phyloP scores from a whole-genome alignment of 1,284 basidiomycete genomes.

The Sphaerobolus stellatus region DNA sequence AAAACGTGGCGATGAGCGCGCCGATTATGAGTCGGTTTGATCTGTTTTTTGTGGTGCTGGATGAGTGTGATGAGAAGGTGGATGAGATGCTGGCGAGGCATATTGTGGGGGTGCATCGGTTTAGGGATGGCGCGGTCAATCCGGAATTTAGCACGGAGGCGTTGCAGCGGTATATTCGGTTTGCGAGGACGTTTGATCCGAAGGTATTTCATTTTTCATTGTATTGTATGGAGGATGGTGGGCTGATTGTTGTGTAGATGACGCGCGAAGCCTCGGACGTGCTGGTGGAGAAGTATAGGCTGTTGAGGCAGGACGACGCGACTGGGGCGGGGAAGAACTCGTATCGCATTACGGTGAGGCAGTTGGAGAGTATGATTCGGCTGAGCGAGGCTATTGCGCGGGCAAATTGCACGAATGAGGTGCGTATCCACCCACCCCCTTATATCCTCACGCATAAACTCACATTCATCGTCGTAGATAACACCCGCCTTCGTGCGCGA shows the following conservation, averaged over 20 bases:
- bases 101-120: slow-evolving; percentile 97
- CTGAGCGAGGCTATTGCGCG: slow-evolving; percentile 96
- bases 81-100: slow-evolving; percentile 95
- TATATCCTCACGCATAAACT: background rate
- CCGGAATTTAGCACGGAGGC: slow-evolving; percentile 98
- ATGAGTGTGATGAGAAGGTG: slow-evolving; percentile 93
- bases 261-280: slow-evolving; percentile 91
- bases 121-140: slow-evolving; percentile 90
- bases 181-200: slow-evolving; percentile 94
- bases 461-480: slow-evolving; percentile 52
- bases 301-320: slow-evolving; percentile 90
- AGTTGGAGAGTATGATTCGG: slow-evolving; percentile 96
- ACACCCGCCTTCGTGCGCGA: slow-evolving; percentile 93
- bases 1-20: slow-evolving; percentile 98
- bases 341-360: slow-evolving; percentile 94
- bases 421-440: slow-evolving; percentile 29
- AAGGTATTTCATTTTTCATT: slow-evolving; percentile 57
- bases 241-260: slow-evolving; percentile 50
- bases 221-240: background rate
- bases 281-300: slow-evolving; percentile 94
- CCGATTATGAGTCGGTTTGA: slow-evolving; percentile 99
- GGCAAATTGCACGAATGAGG: slow-evolving; percentile 91
- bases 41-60: slow-evolving; percentile 96
- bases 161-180: slow-evolving; percentile 94
- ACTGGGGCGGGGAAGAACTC: slow-evolving; percentile 87